phyloP scores from a whole-genome alignment of 495 filamentous ascomycete species.

The Penicillium waksmanii region DNA sequence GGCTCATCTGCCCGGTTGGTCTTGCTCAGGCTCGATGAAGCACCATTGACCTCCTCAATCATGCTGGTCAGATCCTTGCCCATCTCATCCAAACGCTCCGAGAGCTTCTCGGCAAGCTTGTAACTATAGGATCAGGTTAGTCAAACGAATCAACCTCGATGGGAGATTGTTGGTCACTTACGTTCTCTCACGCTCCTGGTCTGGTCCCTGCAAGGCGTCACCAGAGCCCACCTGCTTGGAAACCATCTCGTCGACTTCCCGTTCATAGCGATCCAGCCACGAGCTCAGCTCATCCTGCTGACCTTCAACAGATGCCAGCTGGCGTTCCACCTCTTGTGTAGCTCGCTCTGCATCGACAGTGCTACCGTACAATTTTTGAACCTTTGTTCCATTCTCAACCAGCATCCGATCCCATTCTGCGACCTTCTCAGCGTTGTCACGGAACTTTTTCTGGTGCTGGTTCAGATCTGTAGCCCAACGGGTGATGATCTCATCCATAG shows the following conservation, averaged over 20 bases:
- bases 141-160: not conserved
- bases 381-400: conserved; percentile 90
- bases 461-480: conserved; percentile 93
- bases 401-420: conserved; percentile 89
- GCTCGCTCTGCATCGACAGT: conserved; percentile 91
- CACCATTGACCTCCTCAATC: conserved; percentile 97
- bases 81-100: conserved; percentile 85
- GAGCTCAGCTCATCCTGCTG: conserved; percentile 86
- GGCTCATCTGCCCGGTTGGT: conserved; percentile 88
- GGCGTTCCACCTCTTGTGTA: conserved; percentile 87
- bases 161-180: conserved; percentile 38
- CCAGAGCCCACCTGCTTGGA: conserved; percentile 66
- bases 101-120: conserved; percentile 86
- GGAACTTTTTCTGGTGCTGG: conserved; percentile 96
- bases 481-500: conserved; percentile 99
- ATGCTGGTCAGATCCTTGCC: conserved; percentile 87
- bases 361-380: conserved; percentile 81
- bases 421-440: conserved; percentile 82
- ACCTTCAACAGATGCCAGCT: conserved; percentile 82
- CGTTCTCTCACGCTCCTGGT: conserved; percentile 92
- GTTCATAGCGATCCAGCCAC: conserved; percentile 88
- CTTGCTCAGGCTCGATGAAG: conserved; percentile 81
- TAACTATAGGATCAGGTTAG: conserved; percentile 51
- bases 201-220: conserved; percentile 80
- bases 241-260: conserved; percentile 84